Conservation (phyloP, 345 rosid genomes). For the Mangifera indica region DNA sequence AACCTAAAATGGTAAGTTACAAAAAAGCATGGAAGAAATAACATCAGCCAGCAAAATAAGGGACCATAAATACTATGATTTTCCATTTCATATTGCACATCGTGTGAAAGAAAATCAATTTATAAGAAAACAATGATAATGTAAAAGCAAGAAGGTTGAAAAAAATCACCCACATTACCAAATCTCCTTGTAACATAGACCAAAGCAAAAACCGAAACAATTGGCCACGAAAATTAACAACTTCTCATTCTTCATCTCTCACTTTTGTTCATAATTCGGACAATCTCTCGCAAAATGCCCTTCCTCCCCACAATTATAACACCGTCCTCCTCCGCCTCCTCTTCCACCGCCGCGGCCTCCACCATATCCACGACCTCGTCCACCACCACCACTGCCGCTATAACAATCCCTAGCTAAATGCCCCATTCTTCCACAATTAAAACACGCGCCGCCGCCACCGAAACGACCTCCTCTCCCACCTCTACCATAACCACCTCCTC, state of each 20-base stretch:
- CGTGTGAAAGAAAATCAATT: constrained; percentile 11
- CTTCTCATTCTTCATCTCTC: constrained; percentile 10
- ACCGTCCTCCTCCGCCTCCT: constrained; percentile 32
- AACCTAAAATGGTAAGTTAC: not conserved
- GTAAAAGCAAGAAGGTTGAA: not conserved
- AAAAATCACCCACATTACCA: constrained; percentile 20
- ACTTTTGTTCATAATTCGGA: constrained; percentile 25
- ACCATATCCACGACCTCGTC: constrained; percentile 33
- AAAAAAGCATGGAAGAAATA: not conserved
- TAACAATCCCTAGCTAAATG: constrained; percentile 70
- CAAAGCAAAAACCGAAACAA: constrained; percentile 16
- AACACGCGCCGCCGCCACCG: constrained; percentile 41
- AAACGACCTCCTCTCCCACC: constrained; percentile 33
- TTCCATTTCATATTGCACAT: constrained; percentile 11
- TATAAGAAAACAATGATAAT: constrained; percentile 10
- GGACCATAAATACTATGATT: not conserved
- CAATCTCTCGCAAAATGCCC: constrained; percentile 75
- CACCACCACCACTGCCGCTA: constrained; percentile 22
- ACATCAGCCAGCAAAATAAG: not conserved
- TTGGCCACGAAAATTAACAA: not conserved
- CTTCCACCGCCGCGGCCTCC: constrained; percentile 34
- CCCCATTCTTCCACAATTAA: constrained; percentile 57
- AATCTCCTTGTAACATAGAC: not conserved
- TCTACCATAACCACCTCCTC: constrained; percentile 28
- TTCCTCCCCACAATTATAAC: constrained; percentile 61